A percentile compares a stretch with the other conserved stretches of the same genome.
phyloP scores from a whole-genome alignment of 768 basidiomycete species.

The Auricularia heimuer region DNA sequence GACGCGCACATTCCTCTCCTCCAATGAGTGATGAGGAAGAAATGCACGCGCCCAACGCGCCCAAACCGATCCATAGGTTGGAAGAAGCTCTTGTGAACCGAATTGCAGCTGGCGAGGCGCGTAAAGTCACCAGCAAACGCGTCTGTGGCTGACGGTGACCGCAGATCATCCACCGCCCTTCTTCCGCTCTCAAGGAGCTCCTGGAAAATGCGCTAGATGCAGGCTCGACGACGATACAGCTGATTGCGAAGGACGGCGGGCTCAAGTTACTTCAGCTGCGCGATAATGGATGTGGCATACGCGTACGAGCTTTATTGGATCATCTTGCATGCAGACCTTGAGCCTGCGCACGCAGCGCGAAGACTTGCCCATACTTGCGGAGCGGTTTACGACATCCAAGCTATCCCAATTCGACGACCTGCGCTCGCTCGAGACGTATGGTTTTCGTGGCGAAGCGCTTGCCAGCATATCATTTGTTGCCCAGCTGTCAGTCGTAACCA shows the following conservation, averaged over 20 bases:
- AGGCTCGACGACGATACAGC: slow-evolving; percentile 71
- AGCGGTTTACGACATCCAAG: slow-evolving; percentile 94
- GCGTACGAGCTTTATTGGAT: slow-evolving; percentile 37
- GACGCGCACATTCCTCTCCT: too few species aligned
- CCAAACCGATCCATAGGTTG: slow-evolving; percentile 62
- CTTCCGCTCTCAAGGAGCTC: slow-evolving; percentile 92
- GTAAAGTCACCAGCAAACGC: slow-evolving; percentile 10
- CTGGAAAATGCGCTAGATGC: slow-evolving; percentile 96
- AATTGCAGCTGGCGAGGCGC: slow-evolving; percentile 62
- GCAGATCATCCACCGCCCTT: slow-evolving; percentile 80
- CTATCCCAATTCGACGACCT: slow-evolving; percentile 79
- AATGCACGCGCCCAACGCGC: slow-evolving; percentile 21
- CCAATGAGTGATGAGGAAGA: not conserved
- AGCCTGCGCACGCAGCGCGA: slow-evolving; percentile 47
- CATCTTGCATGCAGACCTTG: not conserved
- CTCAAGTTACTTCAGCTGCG: slow-evolving; percentile 91
- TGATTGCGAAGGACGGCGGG: slow-evolving; percentile 83
- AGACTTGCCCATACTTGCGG: slow-evolving; percentile 84
- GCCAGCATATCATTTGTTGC: slow-evolving; percentile 94
- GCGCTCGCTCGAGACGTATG: slow-evolving; percentile 77
- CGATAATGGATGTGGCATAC: slow-evolving; percentile 93
- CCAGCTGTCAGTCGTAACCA: slow-evolving; percentile 81
- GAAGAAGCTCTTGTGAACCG: slow-evolving; percentile 81
- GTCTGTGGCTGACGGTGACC: slow-evolving; percentile 23
- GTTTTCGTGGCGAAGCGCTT: slow-evolving; percentile 93